Conservation (phyloP, 1,284 basidiomycete species). For the Pyrrhoderma lamaoense region DNA sequence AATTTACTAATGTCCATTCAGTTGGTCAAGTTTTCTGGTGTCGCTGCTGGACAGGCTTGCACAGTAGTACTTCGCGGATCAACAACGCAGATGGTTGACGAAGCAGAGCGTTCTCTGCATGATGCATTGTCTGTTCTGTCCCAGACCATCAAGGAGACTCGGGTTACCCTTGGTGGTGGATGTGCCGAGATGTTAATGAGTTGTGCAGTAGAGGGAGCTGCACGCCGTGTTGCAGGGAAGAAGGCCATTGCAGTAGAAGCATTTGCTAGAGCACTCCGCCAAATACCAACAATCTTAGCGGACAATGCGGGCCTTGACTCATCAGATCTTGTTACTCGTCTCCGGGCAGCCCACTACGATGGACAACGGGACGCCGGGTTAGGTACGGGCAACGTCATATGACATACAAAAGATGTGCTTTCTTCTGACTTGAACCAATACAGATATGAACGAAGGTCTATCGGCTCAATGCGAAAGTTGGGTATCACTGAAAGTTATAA, state of each 20-base stretch:
- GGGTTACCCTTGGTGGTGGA: constrained; percentile 91
- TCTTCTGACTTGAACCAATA: too few relatives aligned
- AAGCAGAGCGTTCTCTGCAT: constrained; percentile 96
- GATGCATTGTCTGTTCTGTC: constrained; percentile 96
- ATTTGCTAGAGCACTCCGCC: constrained; percentile 83
- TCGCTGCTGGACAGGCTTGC: constrained; percentile 97
- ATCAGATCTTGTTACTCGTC: constrained; percentile 85
- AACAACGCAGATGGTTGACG: constrained; percentile 98
- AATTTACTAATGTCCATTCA: constrained; percentile 28
- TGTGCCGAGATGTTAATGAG: constrained; percentile 99
- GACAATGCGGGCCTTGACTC: constrained; percentile 98
- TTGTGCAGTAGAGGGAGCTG: constrained; percentile 87
- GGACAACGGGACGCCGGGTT: constrained; percentile 82
- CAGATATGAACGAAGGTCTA: constrained; percentile 80
- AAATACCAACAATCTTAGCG: constrained; percentile 94
- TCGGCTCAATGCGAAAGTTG: constrained; percentile 83
- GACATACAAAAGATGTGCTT: too few relatives aligned
- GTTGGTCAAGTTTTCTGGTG: constrained; percentile 99
- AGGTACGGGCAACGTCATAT: too few relatives aligned
- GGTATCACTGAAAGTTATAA: constrained; percentile 97
- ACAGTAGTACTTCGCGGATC: constrained; percentile 97
- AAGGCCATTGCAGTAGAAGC: constrained; percentile 93
- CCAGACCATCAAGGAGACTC: constrained; percentile 96
- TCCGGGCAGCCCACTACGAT: constrained; percentile 93
- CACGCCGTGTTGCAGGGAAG: constrained; percentile 84